Evolutionary conservation across 805 yeast species (phyloP).

Genomic region (Isabelozyma gotoi): DNA sequence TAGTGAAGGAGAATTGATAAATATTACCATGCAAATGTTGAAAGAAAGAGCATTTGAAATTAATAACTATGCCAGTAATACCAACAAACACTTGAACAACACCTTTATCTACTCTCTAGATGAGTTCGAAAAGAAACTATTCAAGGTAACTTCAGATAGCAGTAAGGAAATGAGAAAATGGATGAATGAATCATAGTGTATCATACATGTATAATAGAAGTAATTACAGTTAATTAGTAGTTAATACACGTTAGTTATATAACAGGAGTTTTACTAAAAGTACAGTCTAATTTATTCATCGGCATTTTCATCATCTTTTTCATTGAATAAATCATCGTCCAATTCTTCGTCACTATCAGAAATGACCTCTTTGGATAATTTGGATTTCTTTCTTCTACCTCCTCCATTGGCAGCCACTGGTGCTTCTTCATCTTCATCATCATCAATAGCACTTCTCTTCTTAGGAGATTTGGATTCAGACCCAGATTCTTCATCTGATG

Average conservation of each 20-base stretch:
- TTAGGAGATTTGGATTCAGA: constrained; percentile 12
- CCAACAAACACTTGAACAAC: constrained; percentile 46
- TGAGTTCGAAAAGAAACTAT: constrained; percentile 68
- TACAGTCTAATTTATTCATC: constrained; percentile 2
- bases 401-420: constrained; percentile 1
- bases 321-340: constrained; percentile 29
- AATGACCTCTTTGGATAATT: constrained; percentile 31
- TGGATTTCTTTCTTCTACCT: constrained; percentile 26
- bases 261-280: no score
- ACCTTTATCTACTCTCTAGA: constrained; percentile 68
- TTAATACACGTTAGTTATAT: no score
- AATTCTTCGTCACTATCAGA: constrained; percentile 52
- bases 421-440: constrained; percentile 34
- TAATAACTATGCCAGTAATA: constrained; percentile 64
- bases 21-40: constrained; percentile 49
- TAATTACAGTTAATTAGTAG: no score
- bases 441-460: constrained; percentile 29
- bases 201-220: no score
- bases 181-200: constrained; percentile 22
- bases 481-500: constrained; percentile 15
- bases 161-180: constrained; percentile 37
- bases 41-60: constrained; percentile 68
- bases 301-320: constrained; percentile 18
- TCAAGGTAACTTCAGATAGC: constrained; percentile 52
- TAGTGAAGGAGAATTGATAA: constrained; percentile 60